Evolutionary conservation across 2,329 filamentous ascomycete genomes (phyloP), one percentile per base, ranked within the genome.

Genomic region (Botrytis porri): DNA sequence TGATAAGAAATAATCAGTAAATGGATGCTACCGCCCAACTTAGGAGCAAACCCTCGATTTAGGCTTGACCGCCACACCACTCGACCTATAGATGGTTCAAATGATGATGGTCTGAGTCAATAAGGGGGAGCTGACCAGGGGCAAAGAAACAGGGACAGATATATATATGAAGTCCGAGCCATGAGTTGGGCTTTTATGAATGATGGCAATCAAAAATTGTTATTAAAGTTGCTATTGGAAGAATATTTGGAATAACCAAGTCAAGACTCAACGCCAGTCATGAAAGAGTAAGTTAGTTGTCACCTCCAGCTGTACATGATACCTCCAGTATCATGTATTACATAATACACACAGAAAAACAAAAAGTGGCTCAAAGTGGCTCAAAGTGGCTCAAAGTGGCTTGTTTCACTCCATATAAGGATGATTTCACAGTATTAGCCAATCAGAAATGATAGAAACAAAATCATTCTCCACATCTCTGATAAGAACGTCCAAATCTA

Each of bases 41-140:
- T 22, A 12, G 7, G 7, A 69, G 37, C 35, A 39, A 14, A 41
- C n/a, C 25, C 39, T 29, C 9, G 8, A 25, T 4, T 57, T 16
- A 48, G 65, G 48, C 48, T 59, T 67, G 64, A 57, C 64, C 64
- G 64, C 45, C 48, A 54, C 25, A 54, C 48, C 48, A 25, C 48
- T 37, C 14, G 20, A 25, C 22, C 48, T 54, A 29, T 41, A 29
- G n/a, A 67, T 25, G 16, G 22, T 16, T 16, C 12, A 54, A 22
- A n/a, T 7, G 1, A 29, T 12, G n/a, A 67, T 41, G 45, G 9
- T 57, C 48, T n/a, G 25, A 39, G 35, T 54, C 48, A 54, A n/a
- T 54, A 54, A 54, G 48, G 48, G 48, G 48, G 25, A 54, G 12
- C 48, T n/a, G 48, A 3, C 48, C 25, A 29, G 18, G 39, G 12